A percentile compares a stretch with the other conserved stretches of the same genome.
These are phyloP conservation scores for Colletotrichum cordylinicola DNA, from an alignment of 2,329 filamentous ascomycete genomes.

Conservation along the genomic window DNA sequence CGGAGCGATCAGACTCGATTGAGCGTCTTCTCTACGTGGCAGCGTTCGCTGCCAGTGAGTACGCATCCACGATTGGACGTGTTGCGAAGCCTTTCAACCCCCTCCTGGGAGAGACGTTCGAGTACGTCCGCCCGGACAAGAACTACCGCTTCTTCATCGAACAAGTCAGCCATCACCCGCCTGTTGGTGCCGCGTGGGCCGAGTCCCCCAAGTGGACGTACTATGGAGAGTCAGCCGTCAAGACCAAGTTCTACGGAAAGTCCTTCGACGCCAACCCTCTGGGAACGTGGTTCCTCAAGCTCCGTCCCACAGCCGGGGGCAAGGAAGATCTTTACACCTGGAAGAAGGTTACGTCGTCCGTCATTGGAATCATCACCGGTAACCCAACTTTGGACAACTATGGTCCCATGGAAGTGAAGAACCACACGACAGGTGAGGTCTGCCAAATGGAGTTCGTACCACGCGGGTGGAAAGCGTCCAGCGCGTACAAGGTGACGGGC, in stretches of 20 bases:
- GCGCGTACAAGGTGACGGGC: constrained; percentile 86
- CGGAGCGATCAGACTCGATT: constrained; percentile 83
- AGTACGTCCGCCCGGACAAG: constrained; percentile 94
- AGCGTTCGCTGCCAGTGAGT: constrained; percentile 94
- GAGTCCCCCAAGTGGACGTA: constrained; percentile 96
- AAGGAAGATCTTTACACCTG: constrained; percentile 93
- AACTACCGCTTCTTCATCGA: constrained; percentile 98
- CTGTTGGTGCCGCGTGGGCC: constrained; percentile 90
- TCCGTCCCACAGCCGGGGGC: constrained; percentile 77
- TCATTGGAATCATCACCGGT: constrained; percentile 98
- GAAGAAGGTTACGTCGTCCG: constrained; percentile 98
- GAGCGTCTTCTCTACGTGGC: constrained; percentile 95
- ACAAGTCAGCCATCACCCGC: constrained; percentile 97
- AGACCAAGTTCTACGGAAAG: constrained; percentile 96
- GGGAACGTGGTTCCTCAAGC: constrained; percentile 93
- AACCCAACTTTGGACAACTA: constrained; percentile 98
- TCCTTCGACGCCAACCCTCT: constrained; percentile 97
- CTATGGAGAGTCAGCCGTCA: constrained; percentile 93
- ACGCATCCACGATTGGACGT: constrained; percentile 94
- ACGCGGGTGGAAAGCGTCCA: constrained; percentile 93
- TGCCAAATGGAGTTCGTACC: constrained; percentile 92
- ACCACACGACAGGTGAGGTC: constrained; percentile 94
- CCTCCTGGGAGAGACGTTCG: constrained; percentile 93
- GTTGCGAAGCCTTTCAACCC: constrained; percentile 99
- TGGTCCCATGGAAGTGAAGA: constrained; percentile 95